Evolutionary conservation across 495 filamentous ascomycete genomes (phyloP).

Genomic region (Lepraria neglecta): DNA sequence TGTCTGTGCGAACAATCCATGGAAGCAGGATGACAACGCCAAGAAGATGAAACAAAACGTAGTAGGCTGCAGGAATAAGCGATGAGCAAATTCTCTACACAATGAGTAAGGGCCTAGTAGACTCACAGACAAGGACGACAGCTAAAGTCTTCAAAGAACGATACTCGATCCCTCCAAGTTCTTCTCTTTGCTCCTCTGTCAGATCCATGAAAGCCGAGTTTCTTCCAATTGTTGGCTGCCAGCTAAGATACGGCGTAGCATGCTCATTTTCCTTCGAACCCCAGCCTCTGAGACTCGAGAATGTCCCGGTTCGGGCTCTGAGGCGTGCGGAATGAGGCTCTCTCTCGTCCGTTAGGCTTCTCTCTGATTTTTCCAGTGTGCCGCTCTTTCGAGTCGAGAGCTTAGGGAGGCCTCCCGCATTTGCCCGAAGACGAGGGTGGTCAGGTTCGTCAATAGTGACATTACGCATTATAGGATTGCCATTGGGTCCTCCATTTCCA

Average conservation of each 20-base stretch:
- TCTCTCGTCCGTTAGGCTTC: conserved; percentile 21
- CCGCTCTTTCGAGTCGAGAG: conserved; percentile 17
- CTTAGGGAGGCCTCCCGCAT: conserved; percentile 19
- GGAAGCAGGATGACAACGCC: conserved; percentile 64
- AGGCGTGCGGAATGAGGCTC: conserved; percentile 12
- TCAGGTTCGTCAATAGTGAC: conserved; percentile 47
- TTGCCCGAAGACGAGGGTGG: conserved; percentile 26
- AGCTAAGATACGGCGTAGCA: conserved; percentile 80
- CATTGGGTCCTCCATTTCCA: background rate
- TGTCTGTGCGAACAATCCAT: conserved; percentile 64
- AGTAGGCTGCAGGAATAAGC: conserved; percentile 48
- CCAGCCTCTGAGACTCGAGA: conserved; percentile 31
- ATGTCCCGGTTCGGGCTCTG: conserved; percentile 32
- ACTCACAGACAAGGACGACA: conserved; percentile 56
- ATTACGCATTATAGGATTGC: conserved; percentile 30
- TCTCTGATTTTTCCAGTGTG: conserved; percentile 11
- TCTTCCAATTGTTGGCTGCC: conserved; percentile 82
- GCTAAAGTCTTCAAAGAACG: conserved; percentile 80
- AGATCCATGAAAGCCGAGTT: conserved; percentile 89
- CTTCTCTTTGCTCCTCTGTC: conserved; percentile 82
- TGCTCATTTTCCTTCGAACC: conserved; percentile 38
- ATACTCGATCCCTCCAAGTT: conserved; percentile 92
- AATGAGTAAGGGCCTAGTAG: background rate
- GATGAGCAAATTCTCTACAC: background rate
- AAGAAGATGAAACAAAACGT: conserved; percentile 65